Conservation (phyloP, 1,284 basidiomycete species). For the Melampsora americana region DNA sequence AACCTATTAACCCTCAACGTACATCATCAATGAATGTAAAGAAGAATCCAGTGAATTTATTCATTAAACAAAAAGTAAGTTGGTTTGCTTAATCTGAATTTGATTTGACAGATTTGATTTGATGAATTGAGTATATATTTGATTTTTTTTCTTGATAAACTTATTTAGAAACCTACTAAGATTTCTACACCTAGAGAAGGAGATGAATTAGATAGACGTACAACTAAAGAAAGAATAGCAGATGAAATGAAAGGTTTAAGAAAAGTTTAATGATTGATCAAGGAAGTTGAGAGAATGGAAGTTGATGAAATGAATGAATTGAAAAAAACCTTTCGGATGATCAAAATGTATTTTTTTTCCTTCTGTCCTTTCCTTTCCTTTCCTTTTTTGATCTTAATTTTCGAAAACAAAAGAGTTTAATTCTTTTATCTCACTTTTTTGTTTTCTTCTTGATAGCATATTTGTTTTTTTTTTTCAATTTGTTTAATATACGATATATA, state of each 20-base stretch:
- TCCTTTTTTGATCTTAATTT: too few species aligned
- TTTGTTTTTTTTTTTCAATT: too few species aligned
- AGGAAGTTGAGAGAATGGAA: too few species aligned
- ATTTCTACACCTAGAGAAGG: slow-evolving; percentile 5
- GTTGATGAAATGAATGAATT: too few species aligned
- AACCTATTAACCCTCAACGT: not conserved
- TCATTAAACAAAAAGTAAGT: slow-evolving; percentile 4
- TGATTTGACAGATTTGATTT: not conserved
- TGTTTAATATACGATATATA: too few species aligned
- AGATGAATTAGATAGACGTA: not conserved
- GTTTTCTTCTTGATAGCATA: too few species aligned
- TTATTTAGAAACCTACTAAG: not conserved
- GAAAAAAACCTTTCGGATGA: too few species aligned
- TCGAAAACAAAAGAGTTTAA: too few species aligned
- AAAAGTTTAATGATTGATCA: not conserved
- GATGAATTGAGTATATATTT: too few species aligned
- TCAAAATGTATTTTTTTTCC: too few species aligned
- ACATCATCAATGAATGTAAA: not conserved
- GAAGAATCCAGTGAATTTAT: not conserved
- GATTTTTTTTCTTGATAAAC: not conserved
- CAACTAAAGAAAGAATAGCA: not conserved
- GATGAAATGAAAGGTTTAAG: not conserved
- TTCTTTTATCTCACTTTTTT: too few species aligned
- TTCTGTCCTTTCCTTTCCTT: too few species aligned
- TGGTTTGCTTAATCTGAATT: not conserved